Conservation (phyloP, 441 rosid genomes). For the Mallotus japonicus region DNA sequence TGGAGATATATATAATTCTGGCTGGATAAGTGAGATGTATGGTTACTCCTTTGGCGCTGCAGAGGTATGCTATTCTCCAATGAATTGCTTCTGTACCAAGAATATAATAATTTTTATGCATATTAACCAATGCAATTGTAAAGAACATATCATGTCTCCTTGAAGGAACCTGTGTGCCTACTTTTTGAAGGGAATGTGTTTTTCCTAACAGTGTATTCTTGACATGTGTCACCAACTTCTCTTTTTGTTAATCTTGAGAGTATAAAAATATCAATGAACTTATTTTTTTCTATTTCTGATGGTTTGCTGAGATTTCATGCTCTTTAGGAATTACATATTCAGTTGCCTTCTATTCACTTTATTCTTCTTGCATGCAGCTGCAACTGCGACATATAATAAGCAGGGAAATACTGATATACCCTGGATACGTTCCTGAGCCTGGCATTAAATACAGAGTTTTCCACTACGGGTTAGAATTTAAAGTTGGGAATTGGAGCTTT, state of each 20-base stretch:
- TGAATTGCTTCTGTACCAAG: neutral
- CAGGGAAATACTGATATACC: conserved; percentile 76
- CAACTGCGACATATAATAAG: conserved; percentile 70
- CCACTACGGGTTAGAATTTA: conserved; percentile 90
- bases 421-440: conserved; percentile 83
- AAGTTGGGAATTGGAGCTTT: conserved; percentile 93
- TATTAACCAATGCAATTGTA: neutral
- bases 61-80: conserved; percentile 51
- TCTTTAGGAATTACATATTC: neutral
- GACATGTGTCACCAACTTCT: neutral
- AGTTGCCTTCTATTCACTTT: conserved; percentile 10
- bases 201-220: neutral
- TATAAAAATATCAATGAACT: neutral
- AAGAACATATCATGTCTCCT: conserved; percentile 5
- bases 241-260: neutral
- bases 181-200: neutral
- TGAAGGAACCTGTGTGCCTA: conserved; percentile 7
- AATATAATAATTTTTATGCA: neutral
- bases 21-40: conserved; percentile 99
- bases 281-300: neutral
- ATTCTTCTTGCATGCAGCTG: conserved; percentile 56
- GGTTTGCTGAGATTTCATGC: neutral
- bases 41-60: conserved; percentile 99
- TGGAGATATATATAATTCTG: conserved; percentile 87
- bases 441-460: conserved; percentile 81